Evolutionary conservation across 1,284 basidiomycete genomes (phyloP).

Genomic region (Leccinum fallax): DNA sequence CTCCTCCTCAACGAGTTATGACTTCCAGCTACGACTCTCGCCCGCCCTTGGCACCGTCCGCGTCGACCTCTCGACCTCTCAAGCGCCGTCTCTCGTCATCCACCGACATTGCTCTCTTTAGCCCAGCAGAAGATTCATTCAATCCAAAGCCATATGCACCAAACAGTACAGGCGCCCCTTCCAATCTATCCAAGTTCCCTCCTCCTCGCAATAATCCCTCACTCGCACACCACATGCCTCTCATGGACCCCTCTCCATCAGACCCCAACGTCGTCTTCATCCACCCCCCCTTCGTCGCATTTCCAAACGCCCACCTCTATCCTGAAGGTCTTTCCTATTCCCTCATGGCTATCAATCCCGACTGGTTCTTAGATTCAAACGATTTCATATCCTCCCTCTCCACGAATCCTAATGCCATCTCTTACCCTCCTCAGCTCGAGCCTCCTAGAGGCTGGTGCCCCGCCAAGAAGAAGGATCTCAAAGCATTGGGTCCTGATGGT

Average conservation of each 20-base stretch:
- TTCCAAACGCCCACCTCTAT: constrained; percentile 60
- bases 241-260: constrained; percentile 64
- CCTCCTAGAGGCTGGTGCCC: constrained; percentile 82
- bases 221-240: constrained; percentile 49
- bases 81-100: constrained; percentile 53
- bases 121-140: constrained; percentile 58
- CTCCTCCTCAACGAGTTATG: background rate
- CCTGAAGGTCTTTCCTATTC: constrained; percentile 69
- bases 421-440: constrained; percentile 73
- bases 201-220: constrained; percentile 37
- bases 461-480: constrained; percentile 72
- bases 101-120: constrained; percentile 55
- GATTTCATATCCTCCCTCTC: constrained; percentile 61
- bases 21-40: background rate
- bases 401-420: constrained; percentile 51
- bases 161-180: constrained; percentile 23
- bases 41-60: constrained; percentile 24
- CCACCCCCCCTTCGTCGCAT: constrained; percentile 66
- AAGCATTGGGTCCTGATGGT: constrained; percentile 60
- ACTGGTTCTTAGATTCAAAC: constrained; percentile 73
- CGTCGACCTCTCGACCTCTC: constrained; percentile 38
- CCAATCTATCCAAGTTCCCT: constrained; percentile 23
- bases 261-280: constrained; percentile 69
- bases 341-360: constrained; percentile 65
- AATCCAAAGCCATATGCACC: constrained; percentile 60